Conservation (phyloP, 371 early-diverging fungal genomes). For the Dichotomocladium elegans region DNA sequence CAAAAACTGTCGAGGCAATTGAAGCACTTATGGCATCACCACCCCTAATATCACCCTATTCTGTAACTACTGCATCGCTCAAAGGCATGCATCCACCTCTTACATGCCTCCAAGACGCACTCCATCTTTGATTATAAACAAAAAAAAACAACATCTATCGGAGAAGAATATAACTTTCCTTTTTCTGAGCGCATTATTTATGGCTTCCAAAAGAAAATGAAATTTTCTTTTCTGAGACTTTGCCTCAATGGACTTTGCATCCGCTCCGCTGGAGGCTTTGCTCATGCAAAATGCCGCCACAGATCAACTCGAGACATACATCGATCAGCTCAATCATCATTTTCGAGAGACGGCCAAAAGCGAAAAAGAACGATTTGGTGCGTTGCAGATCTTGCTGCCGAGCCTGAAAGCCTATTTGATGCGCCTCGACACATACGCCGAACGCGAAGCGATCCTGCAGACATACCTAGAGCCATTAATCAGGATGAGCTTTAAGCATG, state of each 20-base stretch:
- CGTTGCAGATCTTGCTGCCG: constrained; percentile 37
- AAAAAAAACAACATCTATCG: no score
- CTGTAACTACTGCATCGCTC: no score
- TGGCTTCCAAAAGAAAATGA: no score
- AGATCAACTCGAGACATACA: constrained; percentile 25
- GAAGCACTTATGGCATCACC: constrained; percentile 50
- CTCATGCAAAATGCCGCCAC: constrained; percentile 26
- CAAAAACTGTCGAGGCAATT: constrained; percentile 67
- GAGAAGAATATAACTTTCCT: no score
- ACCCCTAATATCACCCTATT: no score
- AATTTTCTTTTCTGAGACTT: background rate
- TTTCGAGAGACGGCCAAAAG: constrained; percentile 22
- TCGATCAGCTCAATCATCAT: constrained; percentile 30
- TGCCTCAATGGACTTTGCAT: constrained; percentile 35
- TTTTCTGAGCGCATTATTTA: no score
- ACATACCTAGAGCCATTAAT: constrained; percentile 27
- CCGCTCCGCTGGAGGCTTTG: constrained; percentile 33
- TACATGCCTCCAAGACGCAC: no score
- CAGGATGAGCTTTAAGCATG: constrained; percentile 25
- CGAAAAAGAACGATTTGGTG: constrained; percentile 40
- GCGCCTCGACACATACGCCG: constrained; percentile 9
- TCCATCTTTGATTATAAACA: no score
- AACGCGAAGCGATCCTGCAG: constrained; percentile 19
- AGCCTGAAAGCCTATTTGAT: constrained; percentile 32
- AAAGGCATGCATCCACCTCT: no score